Evolutionary conservation across 129 eudicot genomes (phyloP), one percentile per base, ranked within the genome.

Genomic region (Centella asiatica): DNA sequence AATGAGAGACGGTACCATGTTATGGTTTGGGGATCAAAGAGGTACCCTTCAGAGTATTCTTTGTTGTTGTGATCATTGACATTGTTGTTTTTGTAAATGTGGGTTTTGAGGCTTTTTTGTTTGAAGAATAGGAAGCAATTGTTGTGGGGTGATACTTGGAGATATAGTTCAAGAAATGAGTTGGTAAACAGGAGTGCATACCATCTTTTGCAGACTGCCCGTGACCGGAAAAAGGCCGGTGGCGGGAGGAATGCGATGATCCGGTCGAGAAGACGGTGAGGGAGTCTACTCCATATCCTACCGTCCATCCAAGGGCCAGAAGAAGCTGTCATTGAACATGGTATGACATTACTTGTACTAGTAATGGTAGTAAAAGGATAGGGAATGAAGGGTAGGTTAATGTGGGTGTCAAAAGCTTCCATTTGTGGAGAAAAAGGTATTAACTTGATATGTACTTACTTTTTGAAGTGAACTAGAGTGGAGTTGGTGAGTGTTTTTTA

Each of bases 131-230:
- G 69, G 94, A 90, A 87, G 74, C 73, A 84, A 50, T 79, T 71
- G 77, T 69, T 80, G 64, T 44, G 57, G 1, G 94, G 94, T 47
- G 85, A 81, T 24, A 71, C 71, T 33, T 87, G 98, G 68, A 87
- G 81, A 68, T 86, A 84, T 46, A 87, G 61, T 52, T 87, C 85
- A 6, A 90, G 77, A 42, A 90, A 90, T 40, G 29, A 42, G 69
- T 52, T 72, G 52, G 98, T 84, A 71, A 81, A 90, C 9, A 90
- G 47, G 44, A 90, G 98, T 17, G 80, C 78, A 24, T 90, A 90
- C 88, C 90, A 90, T 68, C 95, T 73, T 57, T 83, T 90, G 56
- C 97, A 90, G 17, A 90, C 94, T 2, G 97, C 77, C 1, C 97
- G 80, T 15, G 88, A 78, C 10, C 95, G 71, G 42, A 90, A 90